Conservation (phyloP, 371 early-diverging fungal species). For the Amoeboaphelidium occidentale region DNA sequence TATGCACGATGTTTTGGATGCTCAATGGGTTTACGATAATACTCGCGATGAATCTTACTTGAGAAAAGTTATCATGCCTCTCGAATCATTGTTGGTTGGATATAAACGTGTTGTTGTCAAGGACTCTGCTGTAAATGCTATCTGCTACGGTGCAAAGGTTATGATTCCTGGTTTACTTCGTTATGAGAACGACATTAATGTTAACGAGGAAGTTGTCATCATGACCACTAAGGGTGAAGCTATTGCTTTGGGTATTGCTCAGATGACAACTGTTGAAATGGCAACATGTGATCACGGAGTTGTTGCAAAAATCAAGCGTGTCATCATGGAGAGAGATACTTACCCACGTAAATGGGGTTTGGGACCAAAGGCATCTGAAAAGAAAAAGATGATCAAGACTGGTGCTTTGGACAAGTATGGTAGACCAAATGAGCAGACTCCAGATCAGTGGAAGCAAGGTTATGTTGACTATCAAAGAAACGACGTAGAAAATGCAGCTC, state of each 20-base stretch:
- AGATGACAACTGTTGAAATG: constrained; percentile 93
- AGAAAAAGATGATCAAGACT: constrained; percentile 87
- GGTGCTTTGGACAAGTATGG: constrained; percentile 94
- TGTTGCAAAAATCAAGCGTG: constrained; percentile 96
- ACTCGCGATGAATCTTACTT: constrained; percentile 83
- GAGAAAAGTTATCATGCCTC: constrained; percentile 84
- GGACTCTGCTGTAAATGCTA: constrained; percentile 95
- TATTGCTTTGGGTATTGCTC: constrained; percentile 85
- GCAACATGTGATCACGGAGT: constrained; percentile 79
- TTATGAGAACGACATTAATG: constrained; percentile 88
- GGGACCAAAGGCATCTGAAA: constrained; percentile 79
- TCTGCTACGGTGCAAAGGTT: constrained; percentile 98
- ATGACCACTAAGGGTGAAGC: constrained; percentile 99
- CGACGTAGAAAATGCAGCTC: not conserved
- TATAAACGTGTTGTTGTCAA: constrained; percentile 98
- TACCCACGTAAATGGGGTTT: constrained; percentile 96
- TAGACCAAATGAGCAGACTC: constrained; percentile 55
- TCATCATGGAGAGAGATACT: constrained; percentile 99
- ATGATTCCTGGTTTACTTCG: constrained; percentile 95
- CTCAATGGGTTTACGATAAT: constrained; percentile 91
- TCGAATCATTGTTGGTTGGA: constrained; percentile 79
- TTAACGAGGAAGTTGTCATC: constrained; percentile 83
- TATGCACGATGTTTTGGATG: constrained; percentile 98
- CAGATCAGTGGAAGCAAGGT: constrained; percentile 37
- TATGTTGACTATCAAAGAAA: not conserved